Percentiles rank a stretch among this genome's conserved stretches.
These are phyloP conservation scores for Kluyveromyces marxianus DNA, from an alignment of 1,139 yeast genomes.

Conservation along the genomic window DNA sequence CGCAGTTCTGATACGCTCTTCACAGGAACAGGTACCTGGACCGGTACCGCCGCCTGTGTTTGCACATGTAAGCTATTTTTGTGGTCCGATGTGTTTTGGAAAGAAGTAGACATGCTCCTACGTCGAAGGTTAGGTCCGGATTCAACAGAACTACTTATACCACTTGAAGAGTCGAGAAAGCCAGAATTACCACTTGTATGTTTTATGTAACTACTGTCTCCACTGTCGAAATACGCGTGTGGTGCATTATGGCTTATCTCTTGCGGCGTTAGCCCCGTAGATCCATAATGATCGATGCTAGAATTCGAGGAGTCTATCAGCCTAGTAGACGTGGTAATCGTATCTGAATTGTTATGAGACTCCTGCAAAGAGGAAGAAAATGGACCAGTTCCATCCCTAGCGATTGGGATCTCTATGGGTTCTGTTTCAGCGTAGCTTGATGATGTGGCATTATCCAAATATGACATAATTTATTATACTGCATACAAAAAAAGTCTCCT, in stretches of 20 bases:
- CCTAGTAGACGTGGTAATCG: constrained; percentile 3
- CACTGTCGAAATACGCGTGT: not conserved
- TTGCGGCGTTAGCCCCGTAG: not conserved
- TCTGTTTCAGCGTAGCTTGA: constrained; percentile 3
- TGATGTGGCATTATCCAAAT: not conserved
- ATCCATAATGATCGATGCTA: constrained; percentile 2
- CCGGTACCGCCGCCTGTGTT: not conserved
- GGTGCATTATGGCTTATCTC: not conserved
- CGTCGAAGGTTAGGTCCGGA: not conserved
- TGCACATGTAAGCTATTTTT: not conserved
- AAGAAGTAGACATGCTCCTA: not conserved
- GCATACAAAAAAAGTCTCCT: no score
- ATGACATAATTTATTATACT: not conserved
- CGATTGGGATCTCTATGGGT: constrained; percentile 4
- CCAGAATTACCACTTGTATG: not conserved
- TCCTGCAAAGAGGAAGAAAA: constrained; percentile 2
- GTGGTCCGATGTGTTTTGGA: not conserved
- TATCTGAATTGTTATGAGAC: not conserved
- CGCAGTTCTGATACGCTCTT: not conserved
- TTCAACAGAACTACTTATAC: not conserved
- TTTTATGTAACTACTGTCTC: not conserved
- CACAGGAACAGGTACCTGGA: not conserved
- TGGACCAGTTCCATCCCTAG: not conserved
- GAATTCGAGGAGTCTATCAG: constrained; percentile 4
- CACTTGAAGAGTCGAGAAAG: not conserved